phyloP scores from a whole-genome alignment of 2,329 filamentous ascomycete species.

The Talaromyces atroroseus region DNA sequence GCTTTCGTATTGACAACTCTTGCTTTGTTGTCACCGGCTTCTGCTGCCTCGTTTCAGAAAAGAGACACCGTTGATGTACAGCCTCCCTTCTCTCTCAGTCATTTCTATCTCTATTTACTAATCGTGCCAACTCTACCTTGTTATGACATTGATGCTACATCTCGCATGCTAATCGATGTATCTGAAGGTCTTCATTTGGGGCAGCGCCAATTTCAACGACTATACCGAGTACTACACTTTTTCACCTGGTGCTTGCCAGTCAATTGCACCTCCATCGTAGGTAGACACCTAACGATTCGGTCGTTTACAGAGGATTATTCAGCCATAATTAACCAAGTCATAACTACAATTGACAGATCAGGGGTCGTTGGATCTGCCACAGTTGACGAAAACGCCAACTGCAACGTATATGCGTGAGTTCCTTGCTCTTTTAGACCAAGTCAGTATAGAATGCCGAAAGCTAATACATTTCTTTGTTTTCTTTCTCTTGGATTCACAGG shows the following conservation, averaged over 20 bases:
- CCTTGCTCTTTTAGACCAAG: no score
- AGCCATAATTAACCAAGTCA: not conserved
- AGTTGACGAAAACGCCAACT: slow-evolving; percentile 12
- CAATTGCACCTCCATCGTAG: slow-evolving; percentile 9
- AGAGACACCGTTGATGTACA: slow-evolving; percentile 7
- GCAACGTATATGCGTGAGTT: slow-evolving; percentile 11
- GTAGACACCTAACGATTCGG: not conserved
- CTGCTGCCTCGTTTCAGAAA: slow-evolving; percentile 1
- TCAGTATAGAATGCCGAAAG: not conserved
- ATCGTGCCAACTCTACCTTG: not conserved
- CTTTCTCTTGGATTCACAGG: not conserved
- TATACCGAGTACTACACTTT: slow-evolving; percentile 9
- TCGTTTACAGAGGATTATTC: not conserved
- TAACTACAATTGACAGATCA: not conserved
- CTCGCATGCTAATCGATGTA: not conserved
- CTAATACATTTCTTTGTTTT: not conserved
- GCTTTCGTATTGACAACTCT: not conserved
- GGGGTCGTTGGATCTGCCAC: slow-evolving; percentile 8
- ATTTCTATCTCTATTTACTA: not conserved
- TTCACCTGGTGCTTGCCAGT: slow-evolving; percentile 7
- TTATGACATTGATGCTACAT: no score
- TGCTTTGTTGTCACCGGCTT: not conserved
- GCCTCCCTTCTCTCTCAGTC: not conserved
- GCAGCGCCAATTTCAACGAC: not conserved
- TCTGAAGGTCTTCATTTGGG: slow-evolving; percentile 11